A percentile compares a stretch with the other conserved stretches of the same genome.
Conservation (phyloP, 2,329 filamentous ascomycete species). For the Plenodomus biglobosus region DNA sequence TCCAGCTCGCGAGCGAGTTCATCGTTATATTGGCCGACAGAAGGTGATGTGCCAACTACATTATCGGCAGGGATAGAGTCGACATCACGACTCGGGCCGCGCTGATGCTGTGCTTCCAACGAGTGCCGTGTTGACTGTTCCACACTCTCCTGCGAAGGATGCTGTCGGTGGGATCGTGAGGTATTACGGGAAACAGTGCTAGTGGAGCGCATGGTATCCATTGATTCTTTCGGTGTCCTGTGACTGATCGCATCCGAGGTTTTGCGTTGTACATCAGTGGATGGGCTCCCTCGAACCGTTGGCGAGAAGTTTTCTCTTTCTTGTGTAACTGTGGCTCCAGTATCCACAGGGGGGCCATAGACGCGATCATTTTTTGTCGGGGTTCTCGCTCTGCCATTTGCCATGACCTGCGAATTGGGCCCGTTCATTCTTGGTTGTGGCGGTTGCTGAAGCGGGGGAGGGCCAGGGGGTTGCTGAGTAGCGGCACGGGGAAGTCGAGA, state of each 20-base stretch:
- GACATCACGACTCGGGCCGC: slow-evolving; percentile 31
- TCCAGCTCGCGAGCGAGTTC: slow-evolving; percentile 86
- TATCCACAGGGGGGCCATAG: slow-evolving; percentile 47
- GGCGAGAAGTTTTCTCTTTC: slow-evolving; percentile 53
- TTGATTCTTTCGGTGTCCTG: slow-evolving; percentile 38
- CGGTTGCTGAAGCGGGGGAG: slow-evolving; percentile 65
- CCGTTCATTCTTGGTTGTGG: slow-evolving; percentile 58
- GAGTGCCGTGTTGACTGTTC: slow-evolving; percentile 43
- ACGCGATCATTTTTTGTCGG: slow-evolving; percentile 53
- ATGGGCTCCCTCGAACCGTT: slow-evolving; percentile 47
- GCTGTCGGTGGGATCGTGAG: slow-evolving; percentile 54
- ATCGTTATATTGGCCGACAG: slow-evolving; percentile 65
- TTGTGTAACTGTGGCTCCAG: slow-evolving; percentile 44
- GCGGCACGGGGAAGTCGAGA: slow-evolving; percentile 64
- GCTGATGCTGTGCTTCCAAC: slow-evolving; percentile 35
- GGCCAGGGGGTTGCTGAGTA: slow-evolving; percentile 62
- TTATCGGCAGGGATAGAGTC: slow-evolving; percentile 57
- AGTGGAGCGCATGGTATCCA: slow-evolving; percentile 39
- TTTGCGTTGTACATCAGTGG: slow-evolving; percentile 32
- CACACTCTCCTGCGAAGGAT: slow-evolving; percentile 62
- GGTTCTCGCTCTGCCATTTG: slow-evolving; percentile 50
- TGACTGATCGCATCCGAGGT: slow-evolving; percentile 33
- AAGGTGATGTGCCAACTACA: slow-evolving; percentile 62
- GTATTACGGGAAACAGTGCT: slow-evolving; percentile 41
- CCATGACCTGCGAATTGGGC: slow-evolving; percentile 12